These are phyloP conservation scores for Trichoderma lentiforme DNA, from an alignment of 2,329 filamentous ascomycete genomes.

Conservation along the genomic window DNA sequence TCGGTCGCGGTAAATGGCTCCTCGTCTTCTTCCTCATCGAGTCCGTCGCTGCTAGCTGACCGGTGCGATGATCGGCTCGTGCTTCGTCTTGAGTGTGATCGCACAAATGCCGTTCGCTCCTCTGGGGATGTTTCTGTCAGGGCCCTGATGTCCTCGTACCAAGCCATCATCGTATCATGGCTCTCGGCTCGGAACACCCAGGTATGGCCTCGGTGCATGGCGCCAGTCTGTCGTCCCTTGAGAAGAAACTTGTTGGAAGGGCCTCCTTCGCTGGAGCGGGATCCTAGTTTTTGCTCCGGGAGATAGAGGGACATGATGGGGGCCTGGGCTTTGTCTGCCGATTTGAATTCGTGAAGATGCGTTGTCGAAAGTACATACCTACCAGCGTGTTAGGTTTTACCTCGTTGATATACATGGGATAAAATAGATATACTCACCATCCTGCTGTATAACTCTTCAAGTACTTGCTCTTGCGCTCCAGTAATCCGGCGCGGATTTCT, in stretches of 20 bases:
- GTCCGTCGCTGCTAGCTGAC: constrained; percentile 69
- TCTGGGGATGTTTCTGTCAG: constrained; percentile 86
- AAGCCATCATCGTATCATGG: constrained; percentile 94
- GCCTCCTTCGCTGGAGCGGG: constrained; percentile 76
- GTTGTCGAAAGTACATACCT: constrained; percentile 96
- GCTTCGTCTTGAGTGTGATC: constrained; percentile 75
- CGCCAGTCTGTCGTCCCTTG: constrained; percentile 89
- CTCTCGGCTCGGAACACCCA: constrained; percentile 71
- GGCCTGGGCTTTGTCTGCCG: constrained; percentile 85
- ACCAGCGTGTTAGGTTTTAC: not conserved
- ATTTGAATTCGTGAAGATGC: constrained; percentile 98
- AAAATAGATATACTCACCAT: constrained; percentile 59
- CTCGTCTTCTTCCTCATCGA: constrained; percentile 71
- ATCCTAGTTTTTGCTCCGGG: constrained; percentile 91
- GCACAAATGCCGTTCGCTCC: constrained; percentile 83
- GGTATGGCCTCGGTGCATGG: constrained; percentile 79
- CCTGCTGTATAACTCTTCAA: constrained; percentile 95
- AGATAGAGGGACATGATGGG: constrained; percentile 96
- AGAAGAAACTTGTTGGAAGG: constrained; percentile 97
- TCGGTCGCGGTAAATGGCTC: constrained; percentile 57
- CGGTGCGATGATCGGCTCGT: constrained; percentile 63
- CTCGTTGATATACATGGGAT: not conserved
- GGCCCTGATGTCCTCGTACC: constrained; percentile 89
- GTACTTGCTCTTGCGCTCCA: constrained; percentile 98
- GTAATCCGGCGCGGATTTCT: constrained; percentile 83